phyloP scores from a whole-genome alignment of 768 basidiomycete genomes.

The Trametes meyenii region DNA sequence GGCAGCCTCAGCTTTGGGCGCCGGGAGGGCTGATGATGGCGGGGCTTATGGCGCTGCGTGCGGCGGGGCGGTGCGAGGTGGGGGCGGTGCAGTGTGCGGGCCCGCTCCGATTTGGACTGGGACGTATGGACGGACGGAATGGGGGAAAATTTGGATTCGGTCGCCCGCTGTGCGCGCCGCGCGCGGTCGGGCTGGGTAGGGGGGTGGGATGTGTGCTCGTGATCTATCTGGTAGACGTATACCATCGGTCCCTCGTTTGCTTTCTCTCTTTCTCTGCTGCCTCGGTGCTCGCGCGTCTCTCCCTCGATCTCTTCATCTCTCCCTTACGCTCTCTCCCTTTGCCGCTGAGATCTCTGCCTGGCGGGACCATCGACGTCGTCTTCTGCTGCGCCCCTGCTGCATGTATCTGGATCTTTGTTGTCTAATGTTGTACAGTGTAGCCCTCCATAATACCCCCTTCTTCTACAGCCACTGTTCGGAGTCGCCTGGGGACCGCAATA shows the following conservation, averaged over 20 bases:
- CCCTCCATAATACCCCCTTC: conserved; percentile 11
- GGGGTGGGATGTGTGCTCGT: no score
- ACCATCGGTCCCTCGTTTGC: conserved; percentile 12
- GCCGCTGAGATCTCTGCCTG: no score
- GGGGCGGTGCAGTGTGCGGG: no score
- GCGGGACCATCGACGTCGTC: neutral
- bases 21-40: conserved; percentile 26
- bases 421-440: conserved; percentile 29
- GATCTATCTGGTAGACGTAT: conserved; percentile 6
- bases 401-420: conserved; percentile 28
- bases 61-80: no score
- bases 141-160: no score
- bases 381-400: conserved; percentile 9
- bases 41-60: neutral
- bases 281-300: no score
- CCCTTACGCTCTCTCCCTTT: no score
- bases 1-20: conserved; percentile 75
- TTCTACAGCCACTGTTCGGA: conserved; percentile 17
- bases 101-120: no score
- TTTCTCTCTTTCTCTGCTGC: neutral
- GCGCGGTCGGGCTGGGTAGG: no score
- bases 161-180: no score
- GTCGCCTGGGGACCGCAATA: neutral
- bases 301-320: no score
- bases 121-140: no score